phyloP scores from a whole-genome alignment of 2,329 filamentous ascomycete species.

The Dryadomyces quercivorus region DNA sequence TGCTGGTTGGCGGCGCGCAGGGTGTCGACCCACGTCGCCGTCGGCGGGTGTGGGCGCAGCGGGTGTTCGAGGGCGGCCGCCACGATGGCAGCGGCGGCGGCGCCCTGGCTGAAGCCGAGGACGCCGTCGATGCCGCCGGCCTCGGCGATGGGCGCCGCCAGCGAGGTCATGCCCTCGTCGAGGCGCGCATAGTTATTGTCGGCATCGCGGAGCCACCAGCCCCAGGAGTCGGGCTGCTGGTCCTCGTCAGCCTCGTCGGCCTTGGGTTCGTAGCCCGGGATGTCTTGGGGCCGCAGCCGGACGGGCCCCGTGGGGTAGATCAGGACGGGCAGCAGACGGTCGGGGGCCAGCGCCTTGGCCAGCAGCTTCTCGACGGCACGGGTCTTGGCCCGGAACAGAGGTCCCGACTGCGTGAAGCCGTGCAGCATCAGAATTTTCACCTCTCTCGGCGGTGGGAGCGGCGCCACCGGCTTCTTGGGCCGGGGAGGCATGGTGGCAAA shows the following conservation, averaged over 20 bases:
- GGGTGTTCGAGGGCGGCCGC: conserved; percentile 55
- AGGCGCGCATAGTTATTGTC: conserved; percentile 55
- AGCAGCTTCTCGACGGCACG: conserved; percentile 76
- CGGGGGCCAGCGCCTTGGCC: conserved; percentile 55
- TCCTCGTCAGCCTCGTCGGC: conserved; percentile 9
- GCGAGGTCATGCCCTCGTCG: conserved; percentile 49
- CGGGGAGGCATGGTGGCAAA: not conserved
- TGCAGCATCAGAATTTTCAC: conserved; percentile 69
- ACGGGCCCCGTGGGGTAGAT: conserved; percentile 60
- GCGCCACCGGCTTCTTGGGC: not conserved
- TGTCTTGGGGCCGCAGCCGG: conserved; percentile 49
- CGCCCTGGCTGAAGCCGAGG: conserved; percentile 75
- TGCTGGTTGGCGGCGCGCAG: conserved; percentile 37
- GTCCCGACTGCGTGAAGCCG: conserved; percentile 83
- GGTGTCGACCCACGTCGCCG: conserved; percentile 28
- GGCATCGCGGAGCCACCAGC: conserved; percentile 66
- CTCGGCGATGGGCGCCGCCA: conserved; percentile 50
- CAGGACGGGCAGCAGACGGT: conserved; percentile 40
- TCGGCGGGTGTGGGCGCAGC: conserved; percentile 15
- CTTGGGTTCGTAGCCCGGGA: conserved; percentile 48
- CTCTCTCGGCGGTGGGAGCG: conserved; percentile 28
- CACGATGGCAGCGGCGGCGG: conserved; percentile 58
- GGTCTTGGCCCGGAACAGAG: conserved; percentile 77
- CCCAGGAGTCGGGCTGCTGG: conserved; percentile 53
- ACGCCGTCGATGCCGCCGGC: conserved; percentile 64